These are phyloP conservation scores for Cylindrotheca closterium DNA, from an alignment of 108 stramenopile genomes.

Conservation along the genomic window DNA sequence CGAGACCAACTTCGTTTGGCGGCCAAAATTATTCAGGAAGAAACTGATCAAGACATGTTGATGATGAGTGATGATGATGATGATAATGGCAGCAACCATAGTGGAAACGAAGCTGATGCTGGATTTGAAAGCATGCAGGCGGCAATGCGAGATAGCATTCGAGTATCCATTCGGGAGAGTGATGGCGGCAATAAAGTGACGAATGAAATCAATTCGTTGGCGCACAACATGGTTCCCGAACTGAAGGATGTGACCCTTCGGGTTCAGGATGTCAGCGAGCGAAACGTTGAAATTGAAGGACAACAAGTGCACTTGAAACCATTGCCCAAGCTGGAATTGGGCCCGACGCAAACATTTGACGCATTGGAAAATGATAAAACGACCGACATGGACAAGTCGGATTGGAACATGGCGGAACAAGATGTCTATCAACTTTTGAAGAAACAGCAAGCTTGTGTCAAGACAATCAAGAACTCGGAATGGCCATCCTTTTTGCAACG, in stretches of 20 bases:
- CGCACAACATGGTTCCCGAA: conserved; percentile 13
- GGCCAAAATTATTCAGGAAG: conserved; percentile 8
- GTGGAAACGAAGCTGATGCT: neutral
- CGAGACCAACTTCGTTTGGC: conserved; percentile 75
- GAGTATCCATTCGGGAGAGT: neutral
- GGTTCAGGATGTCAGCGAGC: too few relatives aligned
- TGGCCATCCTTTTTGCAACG: conserved; percentile 82
- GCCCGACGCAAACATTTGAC: conserved; percentile 53
- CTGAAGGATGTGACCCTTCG: neutral
- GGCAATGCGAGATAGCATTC: neutral
- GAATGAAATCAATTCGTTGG: conserved; percentile 12
- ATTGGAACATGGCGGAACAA: conserved; percentile 60
- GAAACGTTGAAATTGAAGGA: conserved; percentile 53
- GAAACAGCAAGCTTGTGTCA: conserved; percentile 67
- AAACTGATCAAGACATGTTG: neutral
- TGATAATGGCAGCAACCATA: conserved; percentile 1
- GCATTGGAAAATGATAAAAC: conserved; percentile 31
- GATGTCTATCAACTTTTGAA: conserved; percentile 65
- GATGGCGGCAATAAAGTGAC: conserved; percentile 17
- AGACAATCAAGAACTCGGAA: conserved; percentile 79
- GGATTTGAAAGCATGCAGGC: neutral
- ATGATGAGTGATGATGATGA: neutral
- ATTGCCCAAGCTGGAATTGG: conserved; percentile 61
- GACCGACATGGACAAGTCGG: conserved; percentile 14
- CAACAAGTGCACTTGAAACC: conserved; percentile 72